A percentile compares a stretch with the other conserved stretches of the same genome.
These are phyloP conservation scores for Rubia balearica DNA, from an alignment of 305 asterid species.

Conservation along the genomic window DNA sequence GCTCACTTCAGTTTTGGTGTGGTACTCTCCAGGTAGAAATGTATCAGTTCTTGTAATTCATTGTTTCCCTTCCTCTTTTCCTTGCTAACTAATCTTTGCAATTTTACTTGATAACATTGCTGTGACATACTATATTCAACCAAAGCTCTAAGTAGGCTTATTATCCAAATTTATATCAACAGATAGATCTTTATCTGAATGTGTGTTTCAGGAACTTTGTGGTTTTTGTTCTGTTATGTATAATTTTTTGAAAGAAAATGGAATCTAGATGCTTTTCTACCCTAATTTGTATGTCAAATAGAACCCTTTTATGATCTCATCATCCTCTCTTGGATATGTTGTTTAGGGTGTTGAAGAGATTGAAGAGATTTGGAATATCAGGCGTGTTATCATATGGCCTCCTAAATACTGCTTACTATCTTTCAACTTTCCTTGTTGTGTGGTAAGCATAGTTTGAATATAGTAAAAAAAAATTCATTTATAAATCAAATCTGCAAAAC, in stretches of 20 bases:
- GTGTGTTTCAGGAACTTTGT: background rate
- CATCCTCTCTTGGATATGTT: constrained; percentile 23
- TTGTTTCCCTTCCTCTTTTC: background rate
- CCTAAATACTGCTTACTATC: constrained; percentile 79
- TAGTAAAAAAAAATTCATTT: background rate
- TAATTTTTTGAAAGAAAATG: background rate
- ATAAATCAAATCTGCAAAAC: background rate
- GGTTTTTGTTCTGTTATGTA: background rate
- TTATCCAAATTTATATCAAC: no score
- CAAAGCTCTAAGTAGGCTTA: no score
- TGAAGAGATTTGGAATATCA: constrained; percentile 76
- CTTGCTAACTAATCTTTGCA: background rate
- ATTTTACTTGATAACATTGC: background rate
- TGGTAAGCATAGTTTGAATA: constrained; percentile 35
- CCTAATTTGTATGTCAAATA: background rate
- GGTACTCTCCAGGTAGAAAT: background rate
- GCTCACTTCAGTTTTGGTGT: background rate
- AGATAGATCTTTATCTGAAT: background rate
- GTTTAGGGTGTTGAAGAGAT: constrained; percentile 49
- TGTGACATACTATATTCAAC: no score
- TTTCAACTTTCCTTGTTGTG: constrained; percentile 78
- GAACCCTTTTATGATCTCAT: constrained; percentile 18
- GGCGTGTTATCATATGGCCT: constrained; percentile 89
- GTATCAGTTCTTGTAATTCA: background rate
- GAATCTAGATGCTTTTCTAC: background rate